Percentiles rank a stretch among this genome's conserved stretches.
Evolutionary conservation across 2,329 filamentous ascomycete species (phyloP).

Genomic region (Fusarium sambucinum): DNA sequence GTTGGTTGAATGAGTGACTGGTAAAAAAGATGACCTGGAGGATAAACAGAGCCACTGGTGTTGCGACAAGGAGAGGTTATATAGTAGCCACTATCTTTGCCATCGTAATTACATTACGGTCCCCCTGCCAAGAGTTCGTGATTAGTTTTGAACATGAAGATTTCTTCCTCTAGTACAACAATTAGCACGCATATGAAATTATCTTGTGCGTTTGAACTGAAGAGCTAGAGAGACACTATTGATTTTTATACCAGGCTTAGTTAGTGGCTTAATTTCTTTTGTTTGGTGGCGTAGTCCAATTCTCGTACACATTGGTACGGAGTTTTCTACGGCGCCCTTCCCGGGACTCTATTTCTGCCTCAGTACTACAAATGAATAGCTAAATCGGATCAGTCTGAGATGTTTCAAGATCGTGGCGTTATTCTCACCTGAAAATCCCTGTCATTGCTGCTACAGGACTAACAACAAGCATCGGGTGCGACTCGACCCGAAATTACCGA

Average conservation of each 20-base stretch:
- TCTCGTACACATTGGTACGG: background rate
- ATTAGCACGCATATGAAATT: background rate
- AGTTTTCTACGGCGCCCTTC: background rate
- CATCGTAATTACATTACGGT: background rate
- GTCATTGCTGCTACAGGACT: background rate
- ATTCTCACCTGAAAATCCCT: background rate
- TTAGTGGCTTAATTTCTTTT: too few relatives aligned
- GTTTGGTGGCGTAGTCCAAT: too few relatives aligned
- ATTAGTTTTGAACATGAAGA: too few relatives aligned
- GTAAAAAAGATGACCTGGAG: background rate
- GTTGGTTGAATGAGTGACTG: background rate
- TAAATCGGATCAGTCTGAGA: background rate
- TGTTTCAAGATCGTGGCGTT: background rate
- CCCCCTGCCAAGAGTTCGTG: too few relatives aligned
- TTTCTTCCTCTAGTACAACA: background rate
- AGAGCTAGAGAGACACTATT: background rate
- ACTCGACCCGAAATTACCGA: slow-evolving; percentile 61
- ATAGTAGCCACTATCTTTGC: background rate
- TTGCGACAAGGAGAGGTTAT: background rate
- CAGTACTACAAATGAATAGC: background rate
- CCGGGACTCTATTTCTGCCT: background rate
- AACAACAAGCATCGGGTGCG: background rate
- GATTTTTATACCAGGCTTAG: background rate
- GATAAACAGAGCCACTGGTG: background rate
- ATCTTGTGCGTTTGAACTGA: background rate